A percentile compares a stretch with the other conserved stretches of the same genome.
These are phyloP conservation scores for Gillenia trifoliata DNA, from an alignment of 306 rosid genomes.

Conservation along the genomic window DNA sequence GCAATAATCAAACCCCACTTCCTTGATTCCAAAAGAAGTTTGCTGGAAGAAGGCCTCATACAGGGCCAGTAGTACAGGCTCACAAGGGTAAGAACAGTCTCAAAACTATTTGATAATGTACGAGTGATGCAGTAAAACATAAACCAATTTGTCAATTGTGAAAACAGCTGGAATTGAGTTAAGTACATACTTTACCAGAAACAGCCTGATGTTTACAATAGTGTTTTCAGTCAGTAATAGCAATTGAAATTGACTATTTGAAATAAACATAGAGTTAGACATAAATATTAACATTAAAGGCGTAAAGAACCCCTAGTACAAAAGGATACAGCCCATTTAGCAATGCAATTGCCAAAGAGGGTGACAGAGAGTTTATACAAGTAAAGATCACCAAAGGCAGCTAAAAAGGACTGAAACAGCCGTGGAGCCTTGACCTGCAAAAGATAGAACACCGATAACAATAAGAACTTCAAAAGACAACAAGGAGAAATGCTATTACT, in stretches of 20 bases:
- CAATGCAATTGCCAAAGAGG: conserved; percentile 59
- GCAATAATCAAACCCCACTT: conserved; percentile 73
- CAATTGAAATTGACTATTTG: conserved; percentile 15
- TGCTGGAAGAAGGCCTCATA: conserved; percentile 43
- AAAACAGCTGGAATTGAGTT: conserved; percentile 70
- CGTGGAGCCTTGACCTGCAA: conserved; percentile 78
- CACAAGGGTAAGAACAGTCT: conserved; percentile 78
- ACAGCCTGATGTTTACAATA: not conserved
- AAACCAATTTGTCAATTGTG: conserved; percentile 83
- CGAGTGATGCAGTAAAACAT: conserved; percentile 74
- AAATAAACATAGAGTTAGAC: conserved; percentile 4
- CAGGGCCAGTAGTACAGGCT: conserved; percentile 91
- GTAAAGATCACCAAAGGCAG: conserved; percentile 83
- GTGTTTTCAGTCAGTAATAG: not conserved
- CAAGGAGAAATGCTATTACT: not conserved
- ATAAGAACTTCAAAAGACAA: conserved; percentile 5
- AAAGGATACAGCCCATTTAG: conserved; percentile 91
- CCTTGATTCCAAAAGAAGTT: conserved; percentile 46
- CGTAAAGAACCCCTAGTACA: not conserved
- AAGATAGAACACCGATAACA: conserved; percentile 12
- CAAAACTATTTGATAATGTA: conserved; percentile 83
- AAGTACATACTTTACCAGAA: conserved; percentile 29
- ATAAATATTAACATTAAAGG: not conserved
- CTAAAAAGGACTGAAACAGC: conserved; percentile 61
- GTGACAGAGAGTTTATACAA: conserved; percentile 58